Evolutionary conservation across 2,329 filamentous ascomycete genomes (phyloP).

Genomic region (Hymenoscyphus salicellus): DNA sequence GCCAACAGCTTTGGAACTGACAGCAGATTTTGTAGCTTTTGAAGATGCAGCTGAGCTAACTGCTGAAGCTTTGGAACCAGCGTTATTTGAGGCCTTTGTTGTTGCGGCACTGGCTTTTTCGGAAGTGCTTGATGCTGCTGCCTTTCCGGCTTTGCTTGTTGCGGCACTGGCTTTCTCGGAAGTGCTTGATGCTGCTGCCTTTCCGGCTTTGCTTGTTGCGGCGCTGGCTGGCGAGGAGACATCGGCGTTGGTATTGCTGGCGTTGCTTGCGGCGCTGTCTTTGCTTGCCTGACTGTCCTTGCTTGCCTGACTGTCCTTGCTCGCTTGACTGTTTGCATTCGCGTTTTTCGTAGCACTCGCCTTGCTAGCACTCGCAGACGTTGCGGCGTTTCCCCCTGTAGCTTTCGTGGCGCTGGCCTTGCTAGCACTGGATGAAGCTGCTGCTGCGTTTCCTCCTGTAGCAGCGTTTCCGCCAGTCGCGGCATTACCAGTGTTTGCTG

Average conservation of each 20-base stretch:
- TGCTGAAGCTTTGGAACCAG: background rate
- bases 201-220: background rate
- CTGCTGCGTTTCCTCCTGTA: background rate
- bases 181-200: background rate
- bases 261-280: background rate
- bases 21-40: slow-evolving; percentile 10
- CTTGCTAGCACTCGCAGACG: background rate
- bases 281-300: background rate
- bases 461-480: background rate
- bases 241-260: background rate
- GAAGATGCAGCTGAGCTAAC: slow-evolving; percentile 9
- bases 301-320: background rate
- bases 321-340: background rate
- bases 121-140: slow-evolving; percentile 11
- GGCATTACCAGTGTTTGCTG: background rate
- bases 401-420: background rate
- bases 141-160: slow-evolving; percentile 17
- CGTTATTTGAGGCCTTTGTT: background rate
- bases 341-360: background rate
- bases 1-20: slow-evolving; percentile 37
- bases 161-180: background rate
- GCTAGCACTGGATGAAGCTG: background rate
- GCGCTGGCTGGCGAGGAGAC: too few relatives aligned
- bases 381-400: slow-evolving; percentile 33
- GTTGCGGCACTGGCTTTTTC: background rate